These are phyloP conservation scores for Fusarium papillatum DNA, from an alignment of 2,329 filamentous ascomycete genomes.

Conservation along the genomic window DNA sequence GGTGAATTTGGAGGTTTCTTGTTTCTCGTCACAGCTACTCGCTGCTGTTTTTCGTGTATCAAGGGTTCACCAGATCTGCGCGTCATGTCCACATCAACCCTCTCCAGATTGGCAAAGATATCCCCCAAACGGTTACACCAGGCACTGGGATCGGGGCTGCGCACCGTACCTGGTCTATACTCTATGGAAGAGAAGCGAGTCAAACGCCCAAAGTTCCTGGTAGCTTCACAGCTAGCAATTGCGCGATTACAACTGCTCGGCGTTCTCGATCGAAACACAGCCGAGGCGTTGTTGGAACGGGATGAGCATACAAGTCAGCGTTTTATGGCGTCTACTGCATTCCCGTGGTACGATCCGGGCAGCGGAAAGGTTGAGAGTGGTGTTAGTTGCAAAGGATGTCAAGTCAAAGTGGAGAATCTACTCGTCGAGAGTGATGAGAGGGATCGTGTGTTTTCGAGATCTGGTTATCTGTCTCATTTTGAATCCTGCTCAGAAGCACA, in stretches of 20 bases:
- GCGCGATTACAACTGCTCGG: neutral
- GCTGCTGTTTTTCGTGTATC: neutral
- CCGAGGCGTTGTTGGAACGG: neutral
- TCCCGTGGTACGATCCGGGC: conserved; percentile 13
- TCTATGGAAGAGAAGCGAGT: neutral
- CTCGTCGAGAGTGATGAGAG: conserved; percentile 7
- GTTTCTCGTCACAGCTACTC: neutral
- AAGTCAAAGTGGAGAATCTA: conserved; percentile 16
- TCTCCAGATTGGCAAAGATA: neutral
- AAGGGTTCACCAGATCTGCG: neutral
- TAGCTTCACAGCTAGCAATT: neutral
- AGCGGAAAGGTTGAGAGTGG: neutral
- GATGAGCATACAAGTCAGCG: neutral
- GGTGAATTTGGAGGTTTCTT: conserved; percentile 6
- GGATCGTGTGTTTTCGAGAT: conserved; percentile 10
- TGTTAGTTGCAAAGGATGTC: conserved; percentile 25
- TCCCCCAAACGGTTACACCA: neutral
- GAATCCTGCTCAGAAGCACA: conserved; percentile 3
- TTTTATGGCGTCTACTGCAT: conserved; percentile 15
- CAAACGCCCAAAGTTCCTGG: neutral
- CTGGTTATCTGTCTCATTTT: conserved; percentile 9
- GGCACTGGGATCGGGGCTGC: neutral
- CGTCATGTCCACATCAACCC: neutral
- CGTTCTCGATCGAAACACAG: neutral
- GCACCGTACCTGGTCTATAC: neutral